A percentile compares a stretch with the other conserved stretches of the same genome.
These are phyloP conservation scores for Symbiotaphrina buchneri DNA, from an alignment of 495 filamentous ascomycete genomes.

Conservation along the genomic window DNA sequence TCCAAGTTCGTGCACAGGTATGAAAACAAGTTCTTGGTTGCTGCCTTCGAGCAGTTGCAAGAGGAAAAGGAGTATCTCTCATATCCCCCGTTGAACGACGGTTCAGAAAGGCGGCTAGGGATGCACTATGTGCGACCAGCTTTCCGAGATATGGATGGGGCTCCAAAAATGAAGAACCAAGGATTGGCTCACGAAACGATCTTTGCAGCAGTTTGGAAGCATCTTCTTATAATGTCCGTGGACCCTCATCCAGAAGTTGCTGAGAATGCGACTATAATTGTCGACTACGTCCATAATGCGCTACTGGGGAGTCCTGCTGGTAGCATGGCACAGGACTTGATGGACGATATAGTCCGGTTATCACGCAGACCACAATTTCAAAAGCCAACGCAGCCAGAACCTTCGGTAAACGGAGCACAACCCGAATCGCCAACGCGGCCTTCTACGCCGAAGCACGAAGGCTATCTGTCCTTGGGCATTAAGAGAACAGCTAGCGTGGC, in stretches of 20 bases:
- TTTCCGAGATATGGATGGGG: conserved; percentile 20
- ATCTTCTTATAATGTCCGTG: conserved; percentile 69
- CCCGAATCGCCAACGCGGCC: conserved; percentile 5
- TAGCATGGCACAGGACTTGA: conserved; percentile 38
- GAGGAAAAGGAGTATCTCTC: conserved; percentile 56
- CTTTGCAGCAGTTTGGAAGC: conserved; percentile 85
- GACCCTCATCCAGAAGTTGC: conserved; percentile 91
- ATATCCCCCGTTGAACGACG: conserved; percentile 24
- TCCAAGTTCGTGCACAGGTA: conserved; percentile 80
- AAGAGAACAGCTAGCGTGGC: conserved; percentile 51
- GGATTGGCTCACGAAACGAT: conserved; percentile 61
- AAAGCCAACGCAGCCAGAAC: conserved; percentile 12
- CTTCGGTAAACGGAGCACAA: conserved; percentile 6
- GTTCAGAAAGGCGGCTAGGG: conserved; percentile 29
- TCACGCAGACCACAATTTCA: conserved; percentile 23
- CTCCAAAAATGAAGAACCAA: conserved; percentile 8
- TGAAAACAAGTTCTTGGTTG: conserved; percentile 76
- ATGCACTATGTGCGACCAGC: conserved; percentile 25
- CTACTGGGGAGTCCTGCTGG: conserved; percentile 60
- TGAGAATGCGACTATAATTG: conserved; percentile 52
- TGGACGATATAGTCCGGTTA: conserved; percentile 53
- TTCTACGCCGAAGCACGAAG: conserved; percentile 29
- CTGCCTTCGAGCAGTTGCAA: conserved; percentile 73
- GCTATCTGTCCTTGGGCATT: conserved; percentile 40
- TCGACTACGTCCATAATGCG: conserved; percentile 62